These are phyloP conservation scores for Suillus sp. DNA, from an alignment of 768 basidiomycete species.

Conservation along the genomic window DNA sequence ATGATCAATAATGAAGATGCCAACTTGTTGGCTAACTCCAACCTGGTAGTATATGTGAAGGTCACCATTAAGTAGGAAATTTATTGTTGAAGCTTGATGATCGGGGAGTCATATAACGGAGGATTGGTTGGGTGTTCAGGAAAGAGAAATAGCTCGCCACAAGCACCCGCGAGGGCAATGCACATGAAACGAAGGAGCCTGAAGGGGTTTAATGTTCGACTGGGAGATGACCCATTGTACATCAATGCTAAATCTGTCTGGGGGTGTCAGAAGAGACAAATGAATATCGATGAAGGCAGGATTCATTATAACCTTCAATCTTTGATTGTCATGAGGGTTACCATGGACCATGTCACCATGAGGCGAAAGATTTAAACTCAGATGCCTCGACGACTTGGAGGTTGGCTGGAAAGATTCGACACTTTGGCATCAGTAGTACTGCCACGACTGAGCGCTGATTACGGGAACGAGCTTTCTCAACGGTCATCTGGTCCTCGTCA, in stretches of 20 bases:
- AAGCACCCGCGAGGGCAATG: neutral
- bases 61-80: neutral
- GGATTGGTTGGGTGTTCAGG: neutral
- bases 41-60: neutral
- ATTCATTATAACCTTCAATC: neutral
- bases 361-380: neutral
- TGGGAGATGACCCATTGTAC: neutral
- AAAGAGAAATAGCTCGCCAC: neutral
- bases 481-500: neutral
- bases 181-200: neutral
- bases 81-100: neutral
- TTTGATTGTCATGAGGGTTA: neutral
- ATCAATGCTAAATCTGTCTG: neutral
- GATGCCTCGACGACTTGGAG: neutral
- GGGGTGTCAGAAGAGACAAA: neutral
- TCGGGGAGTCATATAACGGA: neutral
- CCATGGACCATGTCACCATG: neutral
- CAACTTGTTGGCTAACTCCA: neutral
- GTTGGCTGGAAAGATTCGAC: neutral
- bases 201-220: neutral
- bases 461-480: neutral
- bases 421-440: neutral
- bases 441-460: neutral
- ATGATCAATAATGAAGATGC: neutral
- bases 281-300: neutral